Conservation (phyloP, 2,329 filamentous ascomycete genomes). For the Alternaria metachromatica region DNA sequence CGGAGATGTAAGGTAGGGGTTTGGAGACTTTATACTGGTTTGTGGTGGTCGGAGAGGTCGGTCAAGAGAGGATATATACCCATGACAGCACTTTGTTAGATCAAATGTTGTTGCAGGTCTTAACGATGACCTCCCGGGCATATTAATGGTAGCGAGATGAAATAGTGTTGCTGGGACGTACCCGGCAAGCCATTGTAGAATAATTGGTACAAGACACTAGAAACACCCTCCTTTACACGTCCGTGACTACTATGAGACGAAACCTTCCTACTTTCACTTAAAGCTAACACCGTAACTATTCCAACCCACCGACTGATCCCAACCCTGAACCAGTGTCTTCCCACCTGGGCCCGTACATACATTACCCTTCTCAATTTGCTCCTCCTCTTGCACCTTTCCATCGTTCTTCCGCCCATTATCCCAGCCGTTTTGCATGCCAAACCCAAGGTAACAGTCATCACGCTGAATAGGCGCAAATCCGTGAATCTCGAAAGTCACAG, state of each 20-base stretch:
- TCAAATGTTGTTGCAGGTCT: neutral
- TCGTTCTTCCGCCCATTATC: neutral
- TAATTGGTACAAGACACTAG: neutral
- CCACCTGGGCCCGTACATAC: neutral
- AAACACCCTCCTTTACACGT: neutral
- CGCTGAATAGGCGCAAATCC: neutral
- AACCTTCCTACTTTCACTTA: neutral
- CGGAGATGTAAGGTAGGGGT: too few species aligned
- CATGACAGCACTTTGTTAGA: neutral
- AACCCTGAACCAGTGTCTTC: neutral
- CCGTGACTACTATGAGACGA: neutral
- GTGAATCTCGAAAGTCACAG: neutral
- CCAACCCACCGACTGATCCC: neutral
- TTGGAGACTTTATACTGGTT: neutral
- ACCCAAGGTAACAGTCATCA: neutral
- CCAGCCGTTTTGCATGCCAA: neutral
- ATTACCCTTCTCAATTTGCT: neutral
- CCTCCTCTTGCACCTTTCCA: neutral
- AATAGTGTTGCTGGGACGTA: neutral
- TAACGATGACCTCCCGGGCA: neutral
- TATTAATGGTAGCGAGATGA: neutral
- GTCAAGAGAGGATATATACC: neutral
- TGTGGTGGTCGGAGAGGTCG: neutral
- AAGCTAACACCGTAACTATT: neutral
- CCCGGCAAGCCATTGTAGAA: neutral